Percentiles rank a stretch among this genome's conserved stretches.
These are phyloP conservation scores for Bipolaris victoriae DNA, from an alignment of 2,329 filamentous ascomycete genomes.

Conservation along the genomic window DNA sequence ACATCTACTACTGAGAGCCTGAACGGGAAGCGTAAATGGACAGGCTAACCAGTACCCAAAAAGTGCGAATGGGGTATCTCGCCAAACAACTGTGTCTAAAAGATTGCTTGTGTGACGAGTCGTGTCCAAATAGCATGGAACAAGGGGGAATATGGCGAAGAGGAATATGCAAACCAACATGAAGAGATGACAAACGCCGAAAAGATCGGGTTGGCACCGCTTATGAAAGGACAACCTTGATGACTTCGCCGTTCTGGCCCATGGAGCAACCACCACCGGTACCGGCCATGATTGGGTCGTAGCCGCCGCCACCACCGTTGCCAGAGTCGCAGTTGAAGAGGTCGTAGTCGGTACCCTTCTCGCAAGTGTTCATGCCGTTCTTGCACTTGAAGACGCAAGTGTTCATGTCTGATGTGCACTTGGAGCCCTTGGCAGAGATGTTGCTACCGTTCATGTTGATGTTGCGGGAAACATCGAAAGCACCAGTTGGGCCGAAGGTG, in stretches of 20 bases:
- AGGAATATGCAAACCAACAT: constrained; percentile 23
- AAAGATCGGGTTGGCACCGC: constrained; percentile 7
- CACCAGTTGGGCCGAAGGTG: constrained; percentile 48
- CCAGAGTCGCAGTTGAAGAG: constrained; percentile 46
- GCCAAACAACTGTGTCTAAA: constrained; percentile 11
- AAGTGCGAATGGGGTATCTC: constrained; percentile 26
- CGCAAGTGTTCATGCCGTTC: constrained; percentile 40
- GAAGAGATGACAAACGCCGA: constrained; percentile 22
- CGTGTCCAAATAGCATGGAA: constrained; percentile 25
- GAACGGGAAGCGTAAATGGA: constrained; percentile 20
- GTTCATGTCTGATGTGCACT: constrained; percentile 52
- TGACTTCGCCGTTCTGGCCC: constrained; percentile 31
- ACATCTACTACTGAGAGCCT: constrained; percentile 28
- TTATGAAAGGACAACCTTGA: constrained; percentile 37
- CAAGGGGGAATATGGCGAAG: constrained; percentile 29
- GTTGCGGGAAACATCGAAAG: constrained; percentile 53
- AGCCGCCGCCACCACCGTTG: constrained; percentile 38
- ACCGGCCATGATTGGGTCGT: constrained; percentile 36
- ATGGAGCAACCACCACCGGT: constrained; percentile 44
- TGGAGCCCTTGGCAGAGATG: constrained; percentile 49
- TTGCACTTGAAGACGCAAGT: constrained; percentile 55
- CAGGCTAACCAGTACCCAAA: constrained; percentile 26
- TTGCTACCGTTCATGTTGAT: constrained; percentile 54
- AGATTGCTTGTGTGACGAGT: constrained; percentile 16
- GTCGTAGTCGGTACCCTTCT: constrained; percentile 45